Conservation (phyloP, 768 basidiomycete species). For the Pleurotus ostreatus region DNA sequence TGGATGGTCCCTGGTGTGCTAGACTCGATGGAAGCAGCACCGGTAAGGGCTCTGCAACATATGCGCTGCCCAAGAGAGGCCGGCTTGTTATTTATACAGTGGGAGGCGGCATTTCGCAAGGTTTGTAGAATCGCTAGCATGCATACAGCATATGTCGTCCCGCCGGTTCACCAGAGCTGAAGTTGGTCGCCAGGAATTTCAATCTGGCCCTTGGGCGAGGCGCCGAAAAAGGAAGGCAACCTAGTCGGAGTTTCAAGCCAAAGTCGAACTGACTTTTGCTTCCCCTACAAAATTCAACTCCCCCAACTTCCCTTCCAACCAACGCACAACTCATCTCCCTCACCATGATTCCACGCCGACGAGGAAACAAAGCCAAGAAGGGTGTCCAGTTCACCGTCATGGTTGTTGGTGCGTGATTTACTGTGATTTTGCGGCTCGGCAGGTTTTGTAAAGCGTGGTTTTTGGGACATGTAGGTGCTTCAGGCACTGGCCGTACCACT, state of each 20-base stretch:
- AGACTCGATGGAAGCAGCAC: too few relatives aligned
- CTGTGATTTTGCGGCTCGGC: conserved; percentile 15
- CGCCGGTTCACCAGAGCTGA: neutral
- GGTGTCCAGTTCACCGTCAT: conserved; percentile 97
- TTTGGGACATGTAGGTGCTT: conserved; percentile 63
- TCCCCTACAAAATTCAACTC: conserved; percentile 24
- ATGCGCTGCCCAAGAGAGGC: too few relatives aligned
- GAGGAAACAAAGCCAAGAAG: conserved; percentile 97
- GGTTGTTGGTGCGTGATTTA: conserved; percentile 81
- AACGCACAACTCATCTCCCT: conserved; percentile 18
- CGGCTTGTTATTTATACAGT: conserved; percentile 4
- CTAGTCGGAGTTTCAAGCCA: conserved; percentile 37
- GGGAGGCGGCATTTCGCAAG: neutral
- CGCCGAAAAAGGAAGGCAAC: conserved; percentile 19
- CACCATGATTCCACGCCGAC: conserved; percentile 85
- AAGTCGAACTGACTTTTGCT: conserved; percentile 26
- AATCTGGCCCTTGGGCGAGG: conserved; percentile 10
- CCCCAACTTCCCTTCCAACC: conserved; percentile 16
- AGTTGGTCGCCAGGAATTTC: conserved; percentile 16
- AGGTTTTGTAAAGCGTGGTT: conserved; percentile 9
- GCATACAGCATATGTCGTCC: neutral
- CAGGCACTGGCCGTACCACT: conserved; percentile 95
- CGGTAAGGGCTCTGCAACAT: too few relatives aligned
- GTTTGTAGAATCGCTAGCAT: conserved; percentile 6
- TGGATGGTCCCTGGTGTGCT: neutral